Percentiles rank a stretch among this genome's conserved stretches.
phyloP scores from a whole-genome alignment of 768 basidiomycete species.

The Plicaturopsis crispa region DNA sequence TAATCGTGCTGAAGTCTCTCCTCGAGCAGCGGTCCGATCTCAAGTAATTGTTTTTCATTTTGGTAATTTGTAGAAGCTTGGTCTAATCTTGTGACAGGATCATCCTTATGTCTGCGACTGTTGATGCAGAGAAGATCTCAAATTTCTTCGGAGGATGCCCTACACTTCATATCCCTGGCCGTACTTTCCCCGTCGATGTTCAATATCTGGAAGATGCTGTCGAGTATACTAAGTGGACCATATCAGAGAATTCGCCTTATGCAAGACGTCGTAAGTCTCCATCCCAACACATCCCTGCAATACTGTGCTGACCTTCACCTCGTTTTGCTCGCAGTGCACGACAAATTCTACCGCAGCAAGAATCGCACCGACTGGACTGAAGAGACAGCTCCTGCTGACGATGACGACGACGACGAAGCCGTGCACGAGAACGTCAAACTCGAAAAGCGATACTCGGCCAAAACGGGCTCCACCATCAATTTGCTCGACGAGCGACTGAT shows the following conservation, averaged over 20 bases:
- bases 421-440: slow-evolving; percentile 40
- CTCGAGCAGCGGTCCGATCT: slow-evolving; percentile 70
- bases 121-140: slow-evolving; percentile 88
- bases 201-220: slow-evolving; percentile 89
- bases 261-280: slow-evolving; percentile 53
- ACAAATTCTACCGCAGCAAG: slow-evolving; percentile 59
- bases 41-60: slow-evolving; percentile 43
- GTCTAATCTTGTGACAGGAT: slow-evolving; percentile 40
- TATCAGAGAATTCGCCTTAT: slow-evolving; percentile 77
- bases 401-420: slow-evolving; percentile 55
- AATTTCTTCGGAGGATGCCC: slow-evolving; percentile 84
- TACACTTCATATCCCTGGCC: slow-evolving; percentile 81
- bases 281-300: background rate
- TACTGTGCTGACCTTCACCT: slow-evolving; percentile 1
- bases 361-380: slow-evolving; percentile 73
- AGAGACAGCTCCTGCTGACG: slow-evolving; percentile 50
- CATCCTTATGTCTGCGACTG: slow-evolving; percentile 93
- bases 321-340: slow-evolving; percentile 35
- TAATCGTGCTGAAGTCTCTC: slow-evolving; percentile 87
- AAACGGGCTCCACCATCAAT: slow-evolving; percentile 73
- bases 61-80: slow-evolving; percentile 2
- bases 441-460: slow-evolving; percentile 74
- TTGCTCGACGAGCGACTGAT: slow-evolving; percentile 83
- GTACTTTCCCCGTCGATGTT: slow-evolving; percentile 89
- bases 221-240: slow-evolving; percentile 70